A percentile compares a stretch with the other conserved stretches of the same genome.
phyloP scores from a whole-genome alignment of 2,329 filamentous ascomycete species.

The Ramularia endophylla region DNA sequence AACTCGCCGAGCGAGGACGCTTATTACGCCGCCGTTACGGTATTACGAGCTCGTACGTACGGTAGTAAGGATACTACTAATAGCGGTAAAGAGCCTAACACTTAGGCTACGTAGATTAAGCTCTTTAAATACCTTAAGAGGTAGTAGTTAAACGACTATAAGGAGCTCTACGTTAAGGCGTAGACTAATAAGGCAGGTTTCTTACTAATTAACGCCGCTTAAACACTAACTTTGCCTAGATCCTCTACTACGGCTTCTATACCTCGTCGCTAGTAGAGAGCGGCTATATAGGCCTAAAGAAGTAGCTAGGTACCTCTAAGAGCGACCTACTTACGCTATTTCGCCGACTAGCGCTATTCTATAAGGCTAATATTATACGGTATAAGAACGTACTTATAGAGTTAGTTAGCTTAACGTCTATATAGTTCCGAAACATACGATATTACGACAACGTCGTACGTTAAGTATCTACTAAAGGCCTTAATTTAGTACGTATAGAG shows the following conservation, averaged over 20 bases:
- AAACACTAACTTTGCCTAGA: too few relatives aligned
- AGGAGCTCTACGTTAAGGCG: not conserved
- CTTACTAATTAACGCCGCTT: too few relatives aligned
- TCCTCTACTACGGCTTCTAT: not conserved
- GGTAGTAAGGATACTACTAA: not conserved
- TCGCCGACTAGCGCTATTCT: not conserved
- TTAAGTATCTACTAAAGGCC: not conserved
- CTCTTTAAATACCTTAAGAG: not conserved
- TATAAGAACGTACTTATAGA: not conserved
- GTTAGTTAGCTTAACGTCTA: not conserved
- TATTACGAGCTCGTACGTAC: not conserved
- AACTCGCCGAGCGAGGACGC: not conserved
- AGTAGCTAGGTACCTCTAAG: not conserved
- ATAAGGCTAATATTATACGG: not conserved
- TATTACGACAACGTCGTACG: not conserved
- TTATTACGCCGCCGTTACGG: not conserved
- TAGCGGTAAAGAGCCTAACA: not conserved
- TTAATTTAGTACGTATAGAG: not conserved
- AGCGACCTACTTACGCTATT: not conserved
- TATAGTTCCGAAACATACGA: not conserved
- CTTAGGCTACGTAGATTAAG: not conserved
- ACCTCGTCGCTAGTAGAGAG: not conserved
- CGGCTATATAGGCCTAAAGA: not conserved
- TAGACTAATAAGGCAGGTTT: not conserved
- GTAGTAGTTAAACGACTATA: not conserved